phyloP scores from a whole-genome alignment of 2,329 filamentous ascomycete genomes.

The Aspergillus novofumigatus region DNA sequence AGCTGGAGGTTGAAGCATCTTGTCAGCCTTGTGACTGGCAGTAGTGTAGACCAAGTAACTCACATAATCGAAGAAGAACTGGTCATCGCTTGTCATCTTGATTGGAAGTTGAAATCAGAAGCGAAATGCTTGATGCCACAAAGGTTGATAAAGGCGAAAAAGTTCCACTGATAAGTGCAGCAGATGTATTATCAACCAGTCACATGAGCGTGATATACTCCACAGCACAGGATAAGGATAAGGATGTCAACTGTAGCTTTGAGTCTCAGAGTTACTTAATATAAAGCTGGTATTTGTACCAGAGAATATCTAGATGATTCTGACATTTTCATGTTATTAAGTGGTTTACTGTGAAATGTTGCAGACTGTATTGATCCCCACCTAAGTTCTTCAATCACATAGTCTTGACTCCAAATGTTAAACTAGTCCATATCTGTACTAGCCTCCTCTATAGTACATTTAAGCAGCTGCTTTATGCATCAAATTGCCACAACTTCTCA shows the following conservation, averaged over 20 bases:
- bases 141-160: conserved; percentile 4
- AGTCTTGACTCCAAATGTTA: background rate
- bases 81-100: conserved; percentile 73
- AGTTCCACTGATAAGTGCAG: conserved; percentile 1
- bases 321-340: background rate
- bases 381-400: background rate
- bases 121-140: no score
- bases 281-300: background rate
- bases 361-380: background rate
- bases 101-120: conserved; percentile 7
- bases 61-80: conserved; percentile 73
- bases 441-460: background rate
- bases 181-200: conserved; percentile 1
- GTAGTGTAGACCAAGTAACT: conserved; percentile 31
- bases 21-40: conserved; percentile 9
- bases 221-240: background rate
- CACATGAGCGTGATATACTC: conserved; percentile 13
- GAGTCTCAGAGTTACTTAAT: background rate
- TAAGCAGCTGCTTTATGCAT: background rate
- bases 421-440: background rate
- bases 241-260: background rate
- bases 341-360: background rate
- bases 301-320: background rate
- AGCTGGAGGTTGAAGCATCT: conserved; percentile 39
- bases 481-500: background rate